A percentile compares a stretch with the other conserved stretches of the same genome.
Conservation (phyloP, 106 monocot species). For the Vanilla planifolia region DNA sequence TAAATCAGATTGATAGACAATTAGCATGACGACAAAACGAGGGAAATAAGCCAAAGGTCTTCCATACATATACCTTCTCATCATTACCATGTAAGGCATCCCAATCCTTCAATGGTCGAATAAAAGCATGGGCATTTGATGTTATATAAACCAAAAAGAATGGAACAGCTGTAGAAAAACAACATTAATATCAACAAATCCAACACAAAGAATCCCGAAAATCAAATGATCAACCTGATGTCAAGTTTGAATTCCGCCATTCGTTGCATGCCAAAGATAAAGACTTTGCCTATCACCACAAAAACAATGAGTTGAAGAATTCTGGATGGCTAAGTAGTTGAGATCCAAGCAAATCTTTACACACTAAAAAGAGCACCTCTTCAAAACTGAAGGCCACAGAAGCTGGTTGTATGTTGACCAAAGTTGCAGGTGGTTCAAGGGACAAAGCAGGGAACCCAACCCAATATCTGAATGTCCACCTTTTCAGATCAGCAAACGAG, state of each 20-base stretch:
- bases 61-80: constrained; percentile 49
- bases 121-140: constrained; percentile 44
- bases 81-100: constrained; percentile 34
- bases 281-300: constrained; percentile 41
- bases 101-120: constrained; percentile 84
- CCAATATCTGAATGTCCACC: constrained; percentile 79
- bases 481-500: constrained; percentile 93
- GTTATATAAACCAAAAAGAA: constrained; percentile 77
- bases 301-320: not conserved
- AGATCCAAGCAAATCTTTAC: not conserved
- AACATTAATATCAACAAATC: not conserved
- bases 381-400: constrained; percentile 34
- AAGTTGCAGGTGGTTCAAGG: constrained; percentile 69
- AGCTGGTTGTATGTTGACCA: constrained; percentile 59
- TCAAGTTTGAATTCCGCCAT: constrained; percentile 76
- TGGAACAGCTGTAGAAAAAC: constrained; percentile 41
- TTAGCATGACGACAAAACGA: not conserved
- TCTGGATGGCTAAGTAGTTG: not conserved
- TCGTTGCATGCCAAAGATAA: constrained; percentile 54
- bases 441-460: constrained; percentile 93
- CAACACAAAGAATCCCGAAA: not conserved
- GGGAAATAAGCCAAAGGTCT: not conserved
- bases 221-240: constrained; percentile 40
- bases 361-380: constrained; percentile 42
- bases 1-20: not conserved